phyloP scores from a whole-genome alignment of 345 rosid species.

The Lepidium aucheri region DNA sequence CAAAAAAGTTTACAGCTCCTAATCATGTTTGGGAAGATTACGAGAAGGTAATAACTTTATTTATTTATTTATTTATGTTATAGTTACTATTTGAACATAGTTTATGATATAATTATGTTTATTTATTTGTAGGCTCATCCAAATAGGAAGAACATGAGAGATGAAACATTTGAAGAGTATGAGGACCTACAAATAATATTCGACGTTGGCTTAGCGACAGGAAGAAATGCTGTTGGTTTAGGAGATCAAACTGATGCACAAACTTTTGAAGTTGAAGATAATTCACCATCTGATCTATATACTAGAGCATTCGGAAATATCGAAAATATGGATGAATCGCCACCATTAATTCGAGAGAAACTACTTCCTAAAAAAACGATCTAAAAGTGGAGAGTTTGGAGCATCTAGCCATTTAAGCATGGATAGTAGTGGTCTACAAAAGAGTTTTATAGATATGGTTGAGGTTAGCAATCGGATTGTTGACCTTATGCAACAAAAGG shows the following conservation, averaged over 20 bases:
- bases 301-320: not conserved
- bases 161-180: not conserved
- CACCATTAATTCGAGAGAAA: not conserved
- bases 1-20: too few relatives aligned
- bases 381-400: not conserved
- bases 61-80: too few relatives aligned
- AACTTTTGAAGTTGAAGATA: not conserved
- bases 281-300: not conserved
- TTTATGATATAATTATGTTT: too few relatives aligned
- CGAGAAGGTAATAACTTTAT: too few relatives aligned
- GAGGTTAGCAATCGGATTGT: too few relatives aligned
- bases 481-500: too few relatives aligned
- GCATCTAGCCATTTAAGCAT: too few relatives aligned
- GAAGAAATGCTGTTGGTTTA: not conserved
- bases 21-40: too few relatives aligned
- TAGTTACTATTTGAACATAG: too few relatives aligned
- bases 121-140: not conserved
- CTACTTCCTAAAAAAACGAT: not conserved
- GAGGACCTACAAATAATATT: not conserved
- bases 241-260: not conserved
- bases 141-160: not conserved
- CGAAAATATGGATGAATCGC: not conserved
- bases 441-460: too few relatives aligned
- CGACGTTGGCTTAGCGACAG: not conserved
- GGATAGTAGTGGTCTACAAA: too few relatives aligned